phyloP scores from a whole-genome alignment of 768 basidiomycete species.

The Suillus plorans region DNA sequence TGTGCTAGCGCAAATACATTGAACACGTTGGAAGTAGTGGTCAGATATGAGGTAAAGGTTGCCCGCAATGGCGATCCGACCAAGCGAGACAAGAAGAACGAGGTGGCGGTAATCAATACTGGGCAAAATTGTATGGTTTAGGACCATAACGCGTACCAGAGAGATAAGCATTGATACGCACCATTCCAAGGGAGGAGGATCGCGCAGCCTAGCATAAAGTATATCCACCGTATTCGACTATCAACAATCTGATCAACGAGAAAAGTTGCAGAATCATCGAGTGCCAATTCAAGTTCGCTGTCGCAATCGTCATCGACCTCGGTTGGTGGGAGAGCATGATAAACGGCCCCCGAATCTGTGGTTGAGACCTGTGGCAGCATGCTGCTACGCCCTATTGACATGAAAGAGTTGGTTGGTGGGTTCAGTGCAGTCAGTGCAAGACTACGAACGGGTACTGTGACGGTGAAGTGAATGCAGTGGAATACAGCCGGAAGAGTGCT shows the following conservation, averaged over 20 bases:
- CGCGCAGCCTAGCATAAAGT: constrained; percentile 78
- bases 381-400: not conserved
- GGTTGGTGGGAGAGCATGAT: constrained; percentile 21
- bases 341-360: constrained; percentile 13
- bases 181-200: constrained; percentile 92
- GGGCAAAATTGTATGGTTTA: constrained; percentile 5
- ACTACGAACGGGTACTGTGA: constrained; percentile 1
- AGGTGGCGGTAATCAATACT: constrained; percentile 86
- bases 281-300: constrained; percentile 4
- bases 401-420: not conserved
- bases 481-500: not conserved
- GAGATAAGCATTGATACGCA: constrained; percentile 34
- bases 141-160: not conserved
- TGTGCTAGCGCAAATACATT: constrained; percentile 74
- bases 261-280: constrained; percentile 25
- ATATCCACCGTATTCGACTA: constrained; percentile 55
- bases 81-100: constrained; percentile 76
- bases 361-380: constrained; percentile 4
- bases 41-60: constrained; percentile 68
- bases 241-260: constrained; percentile 27
- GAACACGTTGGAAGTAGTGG: constrained; percentile 58
- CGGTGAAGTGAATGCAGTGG: not conserved
- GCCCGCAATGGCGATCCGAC: constrained; percentile 55
- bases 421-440: not conserved
- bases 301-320: constrained; percentile 12